Base-by-base conservation (phyloP, 805 yeast genomes). In the Myxozyma neotropica region DNA sequence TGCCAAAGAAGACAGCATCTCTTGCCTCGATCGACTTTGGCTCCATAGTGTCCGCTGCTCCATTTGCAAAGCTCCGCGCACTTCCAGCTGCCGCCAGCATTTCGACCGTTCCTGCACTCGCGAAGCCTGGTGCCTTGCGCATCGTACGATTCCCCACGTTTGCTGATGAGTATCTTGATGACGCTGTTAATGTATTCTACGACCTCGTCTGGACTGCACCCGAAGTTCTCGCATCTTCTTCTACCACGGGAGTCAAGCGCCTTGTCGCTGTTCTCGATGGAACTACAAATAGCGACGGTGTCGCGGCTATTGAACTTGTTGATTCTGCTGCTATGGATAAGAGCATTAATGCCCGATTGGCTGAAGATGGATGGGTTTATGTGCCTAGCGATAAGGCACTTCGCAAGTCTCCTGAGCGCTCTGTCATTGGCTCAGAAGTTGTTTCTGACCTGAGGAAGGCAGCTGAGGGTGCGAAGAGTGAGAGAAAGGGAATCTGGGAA, bases 401-500 rank as follows among this genome's bases (percentile, higher is more conserved):
- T 24, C 48, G 57, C 15, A 40, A 49, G n/a, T 38, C 43, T 7
- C 45, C 29, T 26, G 59, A 50, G 44, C 47, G 57, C 31, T 17
- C 19, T 15, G 40, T 44, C 29, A 39, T 57, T 24, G 61, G 57
- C 13, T 15, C 58, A 4, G 45, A 51, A 2, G 51, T 24, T 17
- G 42, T 64, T 7, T n/a, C 26, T 13, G 52, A 38, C 26, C 40
- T 65, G 43, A 27, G 61, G 36, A 23, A 36, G 15, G 43, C 35
- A n/a, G 86, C 87, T 72, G 83, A 79, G 29, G 70, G 70, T 4
- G 96, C 96, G 2, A 80, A 81, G 69, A 65, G 68, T 0, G 74
- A 72, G 43, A 81, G 79, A 66, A 71, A 78, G 65, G 96, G 96
- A n/a, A 54, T 89, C 4, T 89, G 96, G 96, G 73, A 74, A 26